Evolutionary conservation across 345 rosid genomes (phyloP).

Genomic region (Alliaria petiolata): DNA sequence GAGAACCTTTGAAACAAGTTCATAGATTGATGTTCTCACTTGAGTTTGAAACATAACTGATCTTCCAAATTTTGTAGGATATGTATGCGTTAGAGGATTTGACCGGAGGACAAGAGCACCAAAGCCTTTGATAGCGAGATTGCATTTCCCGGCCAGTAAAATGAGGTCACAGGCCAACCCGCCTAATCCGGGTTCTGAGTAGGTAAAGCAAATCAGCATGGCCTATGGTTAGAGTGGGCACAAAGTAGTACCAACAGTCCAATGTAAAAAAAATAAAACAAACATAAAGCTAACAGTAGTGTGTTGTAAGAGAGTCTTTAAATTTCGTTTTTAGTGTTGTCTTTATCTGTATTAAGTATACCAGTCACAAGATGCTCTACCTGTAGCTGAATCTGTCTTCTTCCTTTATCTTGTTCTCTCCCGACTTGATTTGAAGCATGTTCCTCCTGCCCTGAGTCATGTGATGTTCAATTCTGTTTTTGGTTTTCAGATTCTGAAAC

Average conservation of each 20-base stretch:
- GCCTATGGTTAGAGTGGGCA: neutral
- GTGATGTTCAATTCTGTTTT: neutral
- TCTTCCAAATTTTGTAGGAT: constrained; percentile 51
- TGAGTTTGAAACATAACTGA: neutral
- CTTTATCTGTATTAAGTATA: neutral
- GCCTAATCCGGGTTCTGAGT: neutral
- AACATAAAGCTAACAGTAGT: neutral
- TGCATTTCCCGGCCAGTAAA: constrained; percentile 83
- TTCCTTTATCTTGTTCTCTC: neutral
- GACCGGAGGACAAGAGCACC: constrained; percentile 67
- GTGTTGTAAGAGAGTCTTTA: neutral
- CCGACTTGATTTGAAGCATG: neutral
- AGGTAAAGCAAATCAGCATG: neutral
- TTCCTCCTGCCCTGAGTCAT: neutral
- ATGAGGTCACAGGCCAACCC: constrained; percentile 28
- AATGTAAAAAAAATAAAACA: neutral
- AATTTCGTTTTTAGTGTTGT: neutral
- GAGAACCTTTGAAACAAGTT: neutral
- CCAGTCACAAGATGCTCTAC: neutral
- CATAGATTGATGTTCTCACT: neutral
- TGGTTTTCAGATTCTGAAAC: neutral
- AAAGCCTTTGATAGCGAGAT: constrained; percentile 69
- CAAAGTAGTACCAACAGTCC: neutral
- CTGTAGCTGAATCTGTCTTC: neutral
- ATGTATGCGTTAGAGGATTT: constrained; percentile 88